phyloP scores from a whole-genome alignment of 2,329 filamentous ascomycete genomes.

The Aureobasidium sp. region DNA sequence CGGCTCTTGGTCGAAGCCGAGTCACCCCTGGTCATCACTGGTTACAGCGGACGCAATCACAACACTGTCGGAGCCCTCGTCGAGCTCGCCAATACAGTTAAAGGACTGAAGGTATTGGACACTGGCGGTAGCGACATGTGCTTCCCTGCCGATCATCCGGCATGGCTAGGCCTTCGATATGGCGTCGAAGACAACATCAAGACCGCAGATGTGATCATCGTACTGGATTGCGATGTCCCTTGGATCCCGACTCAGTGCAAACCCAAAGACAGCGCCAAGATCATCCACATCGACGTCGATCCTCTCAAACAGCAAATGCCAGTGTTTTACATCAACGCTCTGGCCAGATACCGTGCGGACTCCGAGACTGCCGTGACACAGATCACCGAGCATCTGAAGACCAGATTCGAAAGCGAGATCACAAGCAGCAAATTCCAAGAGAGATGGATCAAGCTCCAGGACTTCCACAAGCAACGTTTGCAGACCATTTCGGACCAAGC shows the following conservation, averaged over 20 bases:
- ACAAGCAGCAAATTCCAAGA: constrained; percentile 34
- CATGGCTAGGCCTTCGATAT: constrained; percentile 57
- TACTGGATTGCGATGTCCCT: constrained; percentile 84
- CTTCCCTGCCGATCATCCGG: constrained; percentile 63
- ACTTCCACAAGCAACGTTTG: constrained; percentile 53
- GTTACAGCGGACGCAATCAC: constrained; percentile 65
- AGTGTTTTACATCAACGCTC: constrained; percentile 50
- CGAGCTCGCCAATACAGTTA: constrained; percentile 59
- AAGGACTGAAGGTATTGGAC: constrained; percentile 64
- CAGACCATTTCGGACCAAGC: constrained; percentile 52
- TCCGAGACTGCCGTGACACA: constrained; percentile 57
- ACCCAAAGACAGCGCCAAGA: constrained; percentile 49
- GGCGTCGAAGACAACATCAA: constrained; percentile 67
- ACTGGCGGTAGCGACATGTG: constrained; percentile 76
- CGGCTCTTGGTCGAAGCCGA: constrained; percentile 57
- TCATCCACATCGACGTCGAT: constrained; percentile 61
- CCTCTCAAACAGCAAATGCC: constrained; percentile 59
- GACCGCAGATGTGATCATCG: constrained; percentile 74
- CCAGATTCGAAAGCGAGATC: constrained; percentile 40
- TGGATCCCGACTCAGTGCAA: constrained; percentile 78
- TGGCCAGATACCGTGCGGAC: constrained; percentile 46
- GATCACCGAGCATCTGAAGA: constrained; percentile 54
- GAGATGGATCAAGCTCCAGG: constrained; percentile 50
- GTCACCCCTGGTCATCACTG: constrained; percentile 63
- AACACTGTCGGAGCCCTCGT: constrained; percentile 55